Conservation (phyloP, 169 alveolate species). For the Plasmodium adleri region DNA sequence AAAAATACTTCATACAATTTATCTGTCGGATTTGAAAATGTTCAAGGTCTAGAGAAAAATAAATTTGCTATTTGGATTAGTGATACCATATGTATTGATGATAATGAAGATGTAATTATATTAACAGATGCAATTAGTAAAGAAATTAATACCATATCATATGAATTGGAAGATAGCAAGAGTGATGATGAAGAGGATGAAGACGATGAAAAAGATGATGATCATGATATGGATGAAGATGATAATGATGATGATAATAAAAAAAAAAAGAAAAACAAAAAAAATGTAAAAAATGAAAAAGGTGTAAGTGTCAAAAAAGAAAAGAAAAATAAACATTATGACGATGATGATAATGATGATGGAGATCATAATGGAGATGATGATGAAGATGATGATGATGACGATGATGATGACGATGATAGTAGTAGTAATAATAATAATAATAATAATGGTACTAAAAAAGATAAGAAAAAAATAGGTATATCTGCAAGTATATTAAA, state of each 20-base stretch:
- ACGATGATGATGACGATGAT: constrained; percentile 69
- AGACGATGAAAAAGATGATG: constrained; percentile 10
- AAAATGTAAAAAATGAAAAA: neutral
- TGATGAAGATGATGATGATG: neutral
- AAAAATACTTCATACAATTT: constrained; percentile 89
- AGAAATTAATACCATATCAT: constrained; percentile 86
- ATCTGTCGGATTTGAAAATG: constrained; percentile 89
- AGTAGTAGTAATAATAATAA: constrained; percentile 2
- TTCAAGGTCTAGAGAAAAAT: constrained; percentile 79
- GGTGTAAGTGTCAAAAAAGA: constrained; percentile 79
- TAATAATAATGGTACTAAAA: neutral
- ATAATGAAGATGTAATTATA: constrained; percentile 80
- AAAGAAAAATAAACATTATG: constrained; percentile 86
- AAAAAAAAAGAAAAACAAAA: neutral
- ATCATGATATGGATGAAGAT: constrained; percentile 31
- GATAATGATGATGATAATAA: constrained; percentile 78
- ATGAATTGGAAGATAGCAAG: constrained; percentile 84
- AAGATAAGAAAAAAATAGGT: constrained; percentile 79
- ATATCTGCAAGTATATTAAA: constrained; percentile 83
- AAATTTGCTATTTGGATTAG: constrained; percentile 92
- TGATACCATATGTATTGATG: constrained; percentile 88
- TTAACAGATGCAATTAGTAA: constrained; percentile 86
- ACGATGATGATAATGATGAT: constrained; percentile 80
- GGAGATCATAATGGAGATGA: constrained; percentile 82
- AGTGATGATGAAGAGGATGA: constrained; percentile 84